These are phyloP conservation scores for Boletus mariae DNA, from an alignment of 1,284 basidiomycete species.

Conservation along the genomic window DNA sequence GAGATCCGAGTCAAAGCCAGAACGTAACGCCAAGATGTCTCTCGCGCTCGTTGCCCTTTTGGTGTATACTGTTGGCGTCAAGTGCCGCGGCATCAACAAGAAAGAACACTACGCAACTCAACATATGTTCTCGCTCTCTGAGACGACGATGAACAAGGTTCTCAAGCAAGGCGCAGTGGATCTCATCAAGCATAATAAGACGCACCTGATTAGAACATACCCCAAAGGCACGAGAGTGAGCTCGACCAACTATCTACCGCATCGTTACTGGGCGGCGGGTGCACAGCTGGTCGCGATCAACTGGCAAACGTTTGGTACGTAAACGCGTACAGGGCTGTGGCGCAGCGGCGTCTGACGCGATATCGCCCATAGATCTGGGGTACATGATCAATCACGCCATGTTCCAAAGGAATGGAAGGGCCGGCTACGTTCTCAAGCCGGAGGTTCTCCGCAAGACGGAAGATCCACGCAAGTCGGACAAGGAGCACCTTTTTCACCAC, in stretches of 20 bases:
- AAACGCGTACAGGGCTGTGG: background rate
- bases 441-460: conserved; percentile 66
- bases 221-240: conserved; percentile 82
- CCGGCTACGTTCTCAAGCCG: conserved; percentile 93
- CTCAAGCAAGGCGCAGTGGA: conserved; percentile 61
- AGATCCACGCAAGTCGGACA: conserved; percentile 51
- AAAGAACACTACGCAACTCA: conserved; percentile 84
- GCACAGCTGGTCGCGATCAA: conserved; percentile 96
- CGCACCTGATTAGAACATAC: conserved; percentile 86
- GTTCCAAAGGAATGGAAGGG: conserved; percentile 84
- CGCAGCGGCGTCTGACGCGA: background rate
- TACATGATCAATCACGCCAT: conserved; percentile 92
- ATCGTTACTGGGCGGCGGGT: conserved; percentile 87
- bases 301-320: conserved; percentile 91
- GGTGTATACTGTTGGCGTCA: conserved; percentile 95
- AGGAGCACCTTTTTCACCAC: conserved; percentile 52
- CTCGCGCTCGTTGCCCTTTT: conserved; percentile 71
- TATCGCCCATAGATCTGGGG: conserved; percentile 61
- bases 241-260: conserved; percentile 89
- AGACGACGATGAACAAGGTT: conserved; percentile 73
- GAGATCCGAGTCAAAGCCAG: conserved; percentile 12
- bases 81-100: conserved; percentile 90
- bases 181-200: conserved; percentile 85
- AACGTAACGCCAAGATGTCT: conserved; percentile 66
- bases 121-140: conserved; percentile 93